phyloP scores from a whole-genome alignment of 2,329 filamentous ascomycete genomes.

The Stylonectria norvegica region DNA sequence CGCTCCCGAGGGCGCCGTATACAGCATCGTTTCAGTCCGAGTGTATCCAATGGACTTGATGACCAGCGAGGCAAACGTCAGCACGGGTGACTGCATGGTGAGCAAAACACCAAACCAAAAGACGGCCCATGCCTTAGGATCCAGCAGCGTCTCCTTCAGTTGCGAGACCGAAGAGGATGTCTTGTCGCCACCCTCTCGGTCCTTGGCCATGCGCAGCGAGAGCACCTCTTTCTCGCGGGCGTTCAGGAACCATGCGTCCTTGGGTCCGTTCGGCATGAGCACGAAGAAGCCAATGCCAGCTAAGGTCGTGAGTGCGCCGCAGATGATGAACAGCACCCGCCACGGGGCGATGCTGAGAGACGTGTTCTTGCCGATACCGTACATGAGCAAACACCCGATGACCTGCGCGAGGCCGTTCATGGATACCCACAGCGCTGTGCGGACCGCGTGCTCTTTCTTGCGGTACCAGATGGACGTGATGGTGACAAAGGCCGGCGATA shows the following conservation, averaged over 20 bases:
- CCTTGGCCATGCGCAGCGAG: constrained; percentile 15
- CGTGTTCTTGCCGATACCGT: constrained; percentile 18
- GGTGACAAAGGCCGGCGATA: constrained; percentile 32
- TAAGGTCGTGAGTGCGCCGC: constrained; percentile 13
- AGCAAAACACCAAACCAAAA: neutral
- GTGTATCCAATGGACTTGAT: neutral
- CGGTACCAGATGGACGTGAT: constrained; percentile 33
- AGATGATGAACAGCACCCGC: constrained; percentile 19
- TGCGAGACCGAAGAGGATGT: constrained; percentile 16
- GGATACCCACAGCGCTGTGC: constrained; percentile 29
- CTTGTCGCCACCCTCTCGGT: constrained; percentile 13
- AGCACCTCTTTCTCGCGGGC: constrained; percentile 15
- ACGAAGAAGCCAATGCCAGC: constrained; percentile 9
- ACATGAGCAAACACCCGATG: constrained; percentile 29
- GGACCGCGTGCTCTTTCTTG: constrained; percentile 28
- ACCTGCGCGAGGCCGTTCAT: constrained; percentile 30
- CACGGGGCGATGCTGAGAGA: constrained; percentile 14
- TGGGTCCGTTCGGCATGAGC: constrained; percentile 10
- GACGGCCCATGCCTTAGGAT: constrained; percentile 13
- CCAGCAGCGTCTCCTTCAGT: constrained; percentile 16
- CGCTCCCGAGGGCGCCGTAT: neutral
- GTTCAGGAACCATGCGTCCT: constrained; percentile 19
- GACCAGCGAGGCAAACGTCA: neutral
- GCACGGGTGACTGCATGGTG: neutral
- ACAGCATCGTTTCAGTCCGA: neutral